These are phyloP conservation scores for Colletotrichum agaves DNA, from an alignment of 2,329 filamentous ascomycete species.

Conservation along the genomic window DNA sequence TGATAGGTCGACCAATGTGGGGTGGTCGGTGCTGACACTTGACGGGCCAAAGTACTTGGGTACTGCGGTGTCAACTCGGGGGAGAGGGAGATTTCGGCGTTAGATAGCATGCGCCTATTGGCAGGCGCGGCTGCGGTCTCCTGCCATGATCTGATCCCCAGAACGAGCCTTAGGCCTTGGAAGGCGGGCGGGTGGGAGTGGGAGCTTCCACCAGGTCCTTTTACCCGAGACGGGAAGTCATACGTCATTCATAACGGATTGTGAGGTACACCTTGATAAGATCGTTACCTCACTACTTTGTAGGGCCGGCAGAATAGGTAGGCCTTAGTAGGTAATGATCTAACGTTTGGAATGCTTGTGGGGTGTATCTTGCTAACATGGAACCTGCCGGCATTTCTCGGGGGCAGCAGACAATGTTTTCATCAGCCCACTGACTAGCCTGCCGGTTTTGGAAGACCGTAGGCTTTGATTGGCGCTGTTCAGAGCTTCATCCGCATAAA, in stretches of 20 bases:
- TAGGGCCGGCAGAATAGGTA: too few species aligned
- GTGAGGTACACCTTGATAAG: too few species aligned
- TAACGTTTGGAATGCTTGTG: too few species aligned
- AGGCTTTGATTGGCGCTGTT: too few species aligned
- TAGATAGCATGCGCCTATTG: constrained; percentile 14
- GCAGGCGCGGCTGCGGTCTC: background rate
- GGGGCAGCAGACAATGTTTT: constrained; percentile 1
- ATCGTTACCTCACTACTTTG: too few species aligned
- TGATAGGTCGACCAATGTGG: constrained; percentile 34
- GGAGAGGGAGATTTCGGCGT: constrained; percentile 14
- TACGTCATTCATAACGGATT: constrained; percentile 22
- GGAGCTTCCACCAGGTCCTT: constrained; percentile 20
- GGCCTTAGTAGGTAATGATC: too few species aligned
- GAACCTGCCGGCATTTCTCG: constrained; percentile 32
- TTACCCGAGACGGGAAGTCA: constrained; percentile 24
- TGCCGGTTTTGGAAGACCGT: background rate
- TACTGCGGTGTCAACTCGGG: background rate
- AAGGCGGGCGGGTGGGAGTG: background rate
- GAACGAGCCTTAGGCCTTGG: constrained; percentile 19
- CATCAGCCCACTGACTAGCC: background rate
- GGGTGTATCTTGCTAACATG: constrained; percentile 33
- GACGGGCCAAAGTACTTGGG: too few species aligned
- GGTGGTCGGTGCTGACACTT: constrained; percentile 21
- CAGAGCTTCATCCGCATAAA: constrained; percentile 2
- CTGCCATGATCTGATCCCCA: constrained; percentile 33